Conservation (phyloP, 257 asterid genomes). For the Solanum megistacrolobum region DNA sequence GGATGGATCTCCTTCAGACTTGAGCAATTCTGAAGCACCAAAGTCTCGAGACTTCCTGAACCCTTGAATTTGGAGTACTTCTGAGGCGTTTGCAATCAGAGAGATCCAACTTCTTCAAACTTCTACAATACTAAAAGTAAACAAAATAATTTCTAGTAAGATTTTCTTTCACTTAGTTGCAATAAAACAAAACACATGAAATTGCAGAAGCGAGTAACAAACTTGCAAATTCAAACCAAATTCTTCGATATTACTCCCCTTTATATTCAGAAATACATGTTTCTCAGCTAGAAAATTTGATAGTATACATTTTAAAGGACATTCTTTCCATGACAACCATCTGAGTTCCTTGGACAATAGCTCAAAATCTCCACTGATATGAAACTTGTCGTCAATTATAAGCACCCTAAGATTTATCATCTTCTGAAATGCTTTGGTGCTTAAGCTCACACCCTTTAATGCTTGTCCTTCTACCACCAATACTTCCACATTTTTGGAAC, state of each 20-base stretch:
- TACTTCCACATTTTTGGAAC: background rate
- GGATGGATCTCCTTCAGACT: background rate
- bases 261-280: background rate
- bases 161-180: background rate
- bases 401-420: background rate
- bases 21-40: background rate
- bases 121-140: background rate
- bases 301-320: too few relatives aligned
- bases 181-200: background rate
- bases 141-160: background rate
- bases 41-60: background rate
- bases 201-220: background rate
- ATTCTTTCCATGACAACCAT: background rate
- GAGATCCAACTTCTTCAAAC: background rate
- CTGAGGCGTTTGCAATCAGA: background rate
- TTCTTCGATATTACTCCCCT: background rate
- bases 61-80: background rate
- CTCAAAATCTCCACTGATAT: background rate
- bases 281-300: background rate
- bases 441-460: background rate
- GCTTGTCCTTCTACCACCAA: background rate
- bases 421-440: background rate
- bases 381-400: background rate
- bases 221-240: background rate
- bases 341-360: background rate